Percentiles rank a stretch among this genome's conserved stretches.
Conservation (phyloP, 1,139 yeast species). For the Sugiyamaella japonica region DNA sequence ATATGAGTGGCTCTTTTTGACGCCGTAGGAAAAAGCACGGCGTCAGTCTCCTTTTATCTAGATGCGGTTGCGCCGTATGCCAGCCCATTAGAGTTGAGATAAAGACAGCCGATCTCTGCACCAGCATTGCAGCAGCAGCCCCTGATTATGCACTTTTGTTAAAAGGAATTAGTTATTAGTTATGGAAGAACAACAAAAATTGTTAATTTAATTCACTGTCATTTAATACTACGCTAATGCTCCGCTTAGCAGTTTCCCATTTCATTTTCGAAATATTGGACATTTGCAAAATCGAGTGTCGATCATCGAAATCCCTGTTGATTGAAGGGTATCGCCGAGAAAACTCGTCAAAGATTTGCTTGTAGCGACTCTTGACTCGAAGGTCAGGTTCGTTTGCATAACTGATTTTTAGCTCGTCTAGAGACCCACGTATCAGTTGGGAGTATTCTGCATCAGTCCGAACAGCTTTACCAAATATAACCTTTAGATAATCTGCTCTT, state of each 20-base stretch:
- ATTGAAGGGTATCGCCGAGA: conserved; percentile 6
- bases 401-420: conserved; percentile 21
- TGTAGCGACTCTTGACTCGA: conserved; percentile 18
- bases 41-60: neutral
- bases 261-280: neutral
- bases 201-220: neutral
- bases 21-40: neutral
- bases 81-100: neutral
- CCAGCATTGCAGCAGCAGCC: neutral
- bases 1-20: too few relatives aligned
- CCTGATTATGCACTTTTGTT: neutral
- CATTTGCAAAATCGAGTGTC: neutral
- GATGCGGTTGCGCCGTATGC: neutral
- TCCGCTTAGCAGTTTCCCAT: conserved; percentile 11
- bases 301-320: conserved; percentile 7
- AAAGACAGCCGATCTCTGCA: neutral
- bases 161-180: neutral
- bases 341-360: conserved; percentile 18
- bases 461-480: conserved; percentile 20
- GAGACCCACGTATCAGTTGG: conserved; percentile 15
- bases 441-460: conserved; percentile 5
- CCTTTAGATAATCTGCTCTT: conserved; percentile 25
- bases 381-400: conserved; percentile 18
- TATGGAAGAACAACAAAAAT: neutral
- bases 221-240: conserved; percentile 7